These are phyloP conservation scores for Amphichorda felina DNA, from an alignment of 2,329 filamentous ascomycete species.

Conservation along the genomic window DNA sequence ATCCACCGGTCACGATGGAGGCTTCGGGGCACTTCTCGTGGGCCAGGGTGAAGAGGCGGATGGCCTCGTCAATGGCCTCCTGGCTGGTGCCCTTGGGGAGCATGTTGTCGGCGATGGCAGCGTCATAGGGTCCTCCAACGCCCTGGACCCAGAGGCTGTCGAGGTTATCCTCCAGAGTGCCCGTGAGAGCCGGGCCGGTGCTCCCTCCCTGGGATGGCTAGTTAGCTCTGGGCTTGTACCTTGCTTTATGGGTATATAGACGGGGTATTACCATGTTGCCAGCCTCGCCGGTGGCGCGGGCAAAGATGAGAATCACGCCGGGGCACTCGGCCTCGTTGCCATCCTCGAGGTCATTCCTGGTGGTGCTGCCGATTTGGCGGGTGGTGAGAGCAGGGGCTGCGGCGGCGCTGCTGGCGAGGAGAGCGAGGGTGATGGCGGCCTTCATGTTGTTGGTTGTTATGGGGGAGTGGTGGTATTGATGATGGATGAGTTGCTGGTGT, in stretches of 20 bases:
- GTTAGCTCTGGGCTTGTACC: background rate
- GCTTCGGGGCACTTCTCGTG: constrained; percentile 29
- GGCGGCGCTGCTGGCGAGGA: background rate
- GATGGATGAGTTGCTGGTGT: no score
- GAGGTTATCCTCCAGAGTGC: constrained; percentile 15
- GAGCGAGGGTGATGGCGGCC: constrained; percentile 2
- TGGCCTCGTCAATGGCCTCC: constrained; percentile 26
- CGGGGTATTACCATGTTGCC: constrained; percentile 23
- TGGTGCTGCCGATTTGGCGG: constrained; percentile 8
- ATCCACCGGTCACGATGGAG: constrained; percentile 27
- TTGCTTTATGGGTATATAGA: no score
- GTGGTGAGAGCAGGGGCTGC: constrained; percentile 2
- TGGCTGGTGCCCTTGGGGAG: constrained; percentile 21
- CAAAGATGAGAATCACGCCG: constrained; percentile 24
- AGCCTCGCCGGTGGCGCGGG: constrained; percentile 23
- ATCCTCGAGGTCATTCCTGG: constrained; percentile 14
- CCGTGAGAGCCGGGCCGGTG: constrained; percentile 15
- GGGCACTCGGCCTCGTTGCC: constrained; percentile 18
- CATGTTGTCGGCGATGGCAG: constrained; percentile 20
- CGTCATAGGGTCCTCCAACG: constrained; percentile 26
- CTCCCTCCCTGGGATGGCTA: constrained; percentile 9
- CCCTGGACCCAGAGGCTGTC: constrained; percentile 28
- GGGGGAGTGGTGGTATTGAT: no score
- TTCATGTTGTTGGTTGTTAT: constrained; percentile 3
- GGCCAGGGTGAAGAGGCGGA: constrained; percentile 24